These are phyloP conservation scores for Phyllosticta citriasiana DNA, from an alignment of 2,329 filamentous ascomycete genomes.

Conservation along the genomic window DNA sequence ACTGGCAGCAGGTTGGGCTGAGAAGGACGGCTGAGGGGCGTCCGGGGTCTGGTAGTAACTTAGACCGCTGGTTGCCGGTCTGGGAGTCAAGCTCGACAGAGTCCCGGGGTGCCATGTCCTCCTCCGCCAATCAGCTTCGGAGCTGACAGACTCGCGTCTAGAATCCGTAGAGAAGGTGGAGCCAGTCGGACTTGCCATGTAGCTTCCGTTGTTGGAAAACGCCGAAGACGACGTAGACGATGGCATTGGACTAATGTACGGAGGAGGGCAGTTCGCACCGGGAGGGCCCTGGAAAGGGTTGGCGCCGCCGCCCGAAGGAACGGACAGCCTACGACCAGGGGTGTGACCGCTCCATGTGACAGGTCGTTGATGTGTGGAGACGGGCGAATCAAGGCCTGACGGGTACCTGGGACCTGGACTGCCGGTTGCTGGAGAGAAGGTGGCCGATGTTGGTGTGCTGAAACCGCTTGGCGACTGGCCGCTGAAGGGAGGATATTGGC, in stretches of 20 bases:
- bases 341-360: constrained; percentile 60
- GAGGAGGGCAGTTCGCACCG: constrained; percentile 46
- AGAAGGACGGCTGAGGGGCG: constrained; percentile 46
- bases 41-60: constrained; percentile 66
- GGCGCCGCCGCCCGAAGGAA: constrained; percentile 53
- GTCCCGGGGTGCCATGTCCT: constrained; percentile 87
- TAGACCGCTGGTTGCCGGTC: constrained; percentile 60
- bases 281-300: constrained; percentile 65
- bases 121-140: constrained; percentile 69
- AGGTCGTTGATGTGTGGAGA: constrained; percentile 56
- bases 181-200: constrained; percentile 57
- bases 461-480: constrained; percentile 62
- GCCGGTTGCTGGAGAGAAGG: constrained; percentile 65
- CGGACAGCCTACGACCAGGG: constrained; percentile 67
- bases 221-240: constrained; percentile 40
- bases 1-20: constrained; percentile 23
- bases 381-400: constrained; percentile 61
- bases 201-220: constrained; percentile 49
- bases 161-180: constrained; percentile 50
- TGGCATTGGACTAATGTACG: constrained; percentile 46
- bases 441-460: constrained; percentile 74
- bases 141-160: constrained; percentile 55
- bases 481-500: constrained; percentile 54
- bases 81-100: constrained; percentile 46
- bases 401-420: constrained; percentile 60